A percentile compares a stretch with the other conserved stretches of the same genome.
These are phyloP conservation scores for Coelastrella sp. DNA, from an alignment of 139 green algal species.

Conservation along the genomic window DNA sequence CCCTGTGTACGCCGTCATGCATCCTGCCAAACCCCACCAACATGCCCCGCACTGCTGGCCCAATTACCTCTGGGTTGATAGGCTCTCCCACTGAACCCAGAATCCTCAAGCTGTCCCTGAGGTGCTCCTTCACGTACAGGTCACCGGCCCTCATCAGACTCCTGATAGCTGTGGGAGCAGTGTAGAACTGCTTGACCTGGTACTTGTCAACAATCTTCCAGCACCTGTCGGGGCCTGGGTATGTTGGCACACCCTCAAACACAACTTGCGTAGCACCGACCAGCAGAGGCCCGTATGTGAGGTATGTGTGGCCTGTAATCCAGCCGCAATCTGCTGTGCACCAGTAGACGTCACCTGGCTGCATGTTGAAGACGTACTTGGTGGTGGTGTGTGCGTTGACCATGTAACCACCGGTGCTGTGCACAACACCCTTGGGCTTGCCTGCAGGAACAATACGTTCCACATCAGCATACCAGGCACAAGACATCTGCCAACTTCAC, in stretches of 20 bases:
- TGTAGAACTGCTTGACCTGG: conserved; percentile 94
- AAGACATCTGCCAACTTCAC: no score
- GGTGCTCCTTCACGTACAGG: conserved; percentile 64
- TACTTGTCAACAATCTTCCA: conserved; percentile 96
- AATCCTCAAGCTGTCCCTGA: conserved; percentile 76
- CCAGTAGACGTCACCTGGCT: conserved; percentile 87
- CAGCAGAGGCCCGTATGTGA: conserved; percentile 77
- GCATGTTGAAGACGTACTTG: conserved; percentile 52
- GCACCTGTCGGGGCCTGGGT: conserved; percentile 85
- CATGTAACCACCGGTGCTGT: conserved; percentile 93
- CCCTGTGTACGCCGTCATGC: no score
- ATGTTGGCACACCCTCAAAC: conserved; percentile 94
- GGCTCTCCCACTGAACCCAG: conserved; percentile 94
- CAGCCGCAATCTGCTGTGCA: conserved; percentile 98
- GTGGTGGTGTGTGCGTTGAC: conserved; percentile 68
- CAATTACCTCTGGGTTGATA: conserved; percentile 43
- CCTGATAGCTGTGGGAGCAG: conserved; percentile 93
- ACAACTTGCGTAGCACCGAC: conserved; percentile 83
- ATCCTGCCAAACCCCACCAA: no score
- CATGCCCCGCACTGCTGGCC: no score
- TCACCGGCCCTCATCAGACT: conserved; percentile 90
- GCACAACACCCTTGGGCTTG: conserved; percentile 96
- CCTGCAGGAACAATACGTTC: conserved; percentile 52
- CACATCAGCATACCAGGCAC: background rate
- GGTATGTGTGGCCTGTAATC: conserved; percentile 97